phyloP scores from a whole-genome alignment of 139 green algal genomes.

The Mychonastes homosphaera region DNA sequence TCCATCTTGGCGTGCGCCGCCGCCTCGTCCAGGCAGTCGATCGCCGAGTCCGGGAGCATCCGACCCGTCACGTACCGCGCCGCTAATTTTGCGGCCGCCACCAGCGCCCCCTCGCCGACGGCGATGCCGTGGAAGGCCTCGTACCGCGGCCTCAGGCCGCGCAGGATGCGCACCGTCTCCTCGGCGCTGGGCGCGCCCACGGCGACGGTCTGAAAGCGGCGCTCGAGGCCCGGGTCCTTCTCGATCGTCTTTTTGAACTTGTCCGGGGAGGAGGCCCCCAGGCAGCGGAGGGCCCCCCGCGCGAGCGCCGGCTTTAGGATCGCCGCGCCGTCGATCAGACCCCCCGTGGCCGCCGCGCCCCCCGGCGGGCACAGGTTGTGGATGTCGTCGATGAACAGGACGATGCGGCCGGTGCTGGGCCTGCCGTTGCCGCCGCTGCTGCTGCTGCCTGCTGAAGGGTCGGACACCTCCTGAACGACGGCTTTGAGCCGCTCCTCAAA shows the following conservation, averaged over 20 bases:
- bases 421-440: no score
- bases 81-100: conserved; percentile 78
- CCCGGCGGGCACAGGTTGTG: conserved; percentile 28
- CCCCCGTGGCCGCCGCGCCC: background rate
- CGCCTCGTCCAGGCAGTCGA: conserved; percentile 84
- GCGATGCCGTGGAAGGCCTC: conserved; percentile 69
- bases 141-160: conserved; percentile 82
- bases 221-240: conserved; percentile 94
- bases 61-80: conserved; percentile 73
- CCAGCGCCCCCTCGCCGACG: conserved; percentile 82
- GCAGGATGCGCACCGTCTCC: conserved; percentile 88
- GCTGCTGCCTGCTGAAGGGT: no score
- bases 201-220: conserved; percentile 74
- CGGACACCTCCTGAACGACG: conserved; percentile 35
- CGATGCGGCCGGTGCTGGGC: conserved; percentile 13
- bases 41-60: conserved; percentile 83
- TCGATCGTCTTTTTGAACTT: conserved; percentile 98
- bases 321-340: conserved; percentile 60
- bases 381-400: conserved; percentile 54
- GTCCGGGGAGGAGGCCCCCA: conserved; percentile 90
- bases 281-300: conserved; percentile 89
- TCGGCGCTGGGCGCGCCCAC: conserved; percentile 56
- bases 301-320: conserved; percentile 93
- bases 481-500: conserved; percentile 86
- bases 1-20: conserved; percentile 74